A percentile compares a stretch with the other conserved stretches of the same genome.
Conservation (phyloP, 805 yeast species). For the Clavispora phyllophila region DNA sequence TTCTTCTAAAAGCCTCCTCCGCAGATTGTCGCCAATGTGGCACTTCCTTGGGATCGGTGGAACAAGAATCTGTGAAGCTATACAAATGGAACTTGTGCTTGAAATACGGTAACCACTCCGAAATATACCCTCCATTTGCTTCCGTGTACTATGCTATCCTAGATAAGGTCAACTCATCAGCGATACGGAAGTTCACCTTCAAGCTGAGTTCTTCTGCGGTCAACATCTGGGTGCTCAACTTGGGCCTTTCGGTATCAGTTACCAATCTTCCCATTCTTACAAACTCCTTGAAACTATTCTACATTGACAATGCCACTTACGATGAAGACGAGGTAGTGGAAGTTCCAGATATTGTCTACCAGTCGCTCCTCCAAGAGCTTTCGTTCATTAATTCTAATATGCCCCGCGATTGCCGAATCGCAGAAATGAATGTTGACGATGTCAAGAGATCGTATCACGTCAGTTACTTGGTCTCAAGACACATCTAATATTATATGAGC, state of each 20-base stretch:
- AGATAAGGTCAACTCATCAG: constrained; percentile 38
- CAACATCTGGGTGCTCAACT: constrained; percentile 32
- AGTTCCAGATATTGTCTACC: constrained; percentile 8
- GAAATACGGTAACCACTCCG: constrained; percentile 9
- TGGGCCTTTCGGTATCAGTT: constrained; percentile 28
- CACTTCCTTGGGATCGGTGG: constrained; percentile 35
- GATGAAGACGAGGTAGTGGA: constrained; percentile 11
- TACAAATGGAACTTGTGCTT: constrained; percentile 55
- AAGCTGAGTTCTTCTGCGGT: constrained; percentile 14
- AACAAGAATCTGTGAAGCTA: constrained; percentile 19
- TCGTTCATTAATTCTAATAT: constrained; percentile 4
- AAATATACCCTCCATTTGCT: constrained; percentile 16
- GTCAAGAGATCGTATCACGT: constrained; percentile 14
- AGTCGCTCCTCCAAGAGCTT: constrained; percentile 6
- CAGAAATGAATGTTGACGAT: constrained; percentile 10
- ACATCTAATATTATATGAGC: neutral
- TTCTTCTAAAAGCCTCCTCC: constrained; percentile 31
- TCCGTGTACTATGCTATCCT: constrained; percentile 20
- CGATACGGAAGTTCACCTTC: constrained; percentile 27
- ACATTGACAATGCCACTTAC: constrained; percentile 8
- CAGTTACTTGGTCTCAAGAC: constrained; percentile 19
- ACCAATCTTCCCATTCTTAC: constrained; percentile 9
- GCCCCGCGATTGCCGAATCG: constrained; percentile 4
- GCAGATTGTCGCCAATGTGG: constrained; percentile 37
- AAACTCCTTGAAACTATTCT: constrained; percentile 29